Conservation (phyloP, 352 stramenopile genomes). For the Phytophthora megakarya region DNA sequence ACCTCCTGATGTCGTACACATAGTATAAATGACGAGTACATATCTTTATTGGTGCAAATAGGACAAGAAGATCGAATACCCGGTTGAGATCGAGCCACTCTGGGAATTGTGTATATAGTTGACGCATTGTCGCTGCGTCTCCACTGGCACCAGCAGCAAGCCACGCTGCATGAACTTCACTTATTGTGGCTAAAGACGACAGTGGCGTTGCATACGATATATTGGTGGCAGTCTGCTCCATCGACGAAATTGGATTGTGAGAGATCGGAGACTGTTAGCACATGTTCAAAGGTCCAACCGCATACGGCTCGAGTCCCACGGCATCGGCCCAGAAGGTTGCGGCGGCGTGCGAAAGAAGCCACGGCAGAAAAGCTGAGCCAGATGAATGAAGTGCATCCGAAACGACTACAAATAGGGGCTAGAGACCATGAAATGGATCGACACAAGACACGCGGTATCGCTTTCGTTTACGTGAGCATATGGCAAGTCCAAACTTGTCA, state of each 20-base stretch:
- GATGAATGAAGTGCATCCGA: background rate
- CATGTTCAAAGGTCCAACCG: background rate
- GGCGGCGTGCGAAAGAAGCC: background rate
- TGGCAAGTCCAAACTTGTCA: too few relatives aligned
- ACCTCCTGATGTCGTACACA: too few relatives aligned
- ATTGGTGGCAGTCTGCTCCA: background rate
- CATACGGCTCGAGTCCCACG: background rate
- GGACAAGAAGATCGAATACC: constrained; percentile 7
- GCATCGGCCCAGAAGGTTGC: background rate
- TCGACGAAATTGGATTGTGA: background rate
- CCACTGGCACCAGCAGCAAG: constrained; percentile 13
- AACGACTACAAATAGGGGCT: background rate
- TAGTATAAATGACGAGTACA: too few relatives aligned
- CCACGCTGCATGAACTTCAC: constrained; percentile 21
- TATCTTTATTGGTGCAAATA: background rate
- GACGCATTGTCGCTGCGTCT: constrained; percentile 17
- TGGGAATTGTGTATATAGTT: constrained; percentile 12
- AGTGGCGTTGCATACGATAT: background rate
- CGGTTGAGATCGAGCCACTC: constrained; percentile 26
- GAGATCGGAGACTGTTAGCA: background rate
- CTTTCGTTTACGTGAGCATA: too few relatives aligned
- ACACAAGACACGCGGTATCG: background rate
- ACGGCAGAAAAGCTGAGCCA: background rate
- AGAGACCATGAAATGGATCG: background rate
- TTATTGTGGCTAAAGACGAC: background rate